These are phyloP conservation scores for Immersiporthe knoxdaviesiana DNA, from an alignment of 2,329 filamentous ascomycete species.

Conservation along the genomic window DNA sequence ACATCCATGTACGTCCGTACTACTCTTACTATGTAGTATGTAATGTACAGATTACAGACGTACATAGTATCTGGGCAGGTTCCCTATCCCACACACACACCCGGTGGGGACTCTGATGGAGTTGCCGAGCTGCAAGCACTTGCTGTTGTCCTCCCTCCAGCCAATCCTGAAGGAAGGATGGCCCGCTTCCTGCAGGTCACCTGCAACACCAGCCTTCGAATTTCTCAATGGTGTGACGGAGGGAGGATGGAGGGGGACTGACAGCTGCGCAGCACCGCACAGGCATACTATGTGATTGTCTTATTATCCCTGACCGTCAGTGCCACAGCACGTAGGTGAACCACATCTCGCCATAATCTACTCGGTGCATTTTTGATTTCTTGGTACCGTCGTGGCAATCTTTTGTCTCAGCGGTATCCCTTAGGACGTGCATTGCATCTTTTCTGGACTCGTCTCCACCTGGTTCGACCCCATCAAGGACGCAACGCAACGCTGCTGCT, in stretches of 20 bases:
- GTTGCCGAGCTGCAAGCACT: constrained; percentile 12
- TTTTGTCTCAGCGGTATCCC: constrained; percentile 1
- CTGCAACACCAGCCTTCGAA: constrained; percentile 18
- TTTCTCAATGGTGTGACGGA: constrained; percentile 4
- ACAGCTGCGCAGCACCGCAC: not conserved
- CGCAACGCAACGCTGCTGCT: not conserved
- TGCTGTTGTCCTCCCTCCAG: not conserved
- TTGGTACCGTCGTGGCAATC: not conserved
- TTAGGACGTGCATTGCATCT: not conserved
- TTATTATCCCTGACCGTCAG: not conserved
- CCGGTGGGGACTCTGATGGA: not conserved
- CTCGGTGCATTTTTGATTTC: too few relatives aligned
- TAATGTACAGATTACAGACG: too few relatives aligned
- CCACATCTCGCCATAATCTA: not conserved
- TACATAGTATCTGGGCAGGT: not conserved
- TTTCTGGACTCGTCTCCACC: not conserved
- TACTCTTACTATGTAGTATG: too few relatives aligned
- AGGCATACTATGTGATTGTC: not conserved
- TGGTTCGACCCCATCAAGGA: not conserved
- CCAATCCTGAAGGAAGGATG: constrained; percentile 12
- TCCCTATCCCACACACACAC: not conserved
- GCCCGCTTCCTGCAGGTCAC: constrained; percentile 17
- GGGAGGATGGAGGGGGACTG: not conserved
- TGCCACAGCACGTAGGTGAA: too few relatives aligned
- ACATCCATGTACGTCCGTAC: too few relatives aligned